Conservation (phyloP, 2,329 filamentous ascomycete species). For the Cucurbitaria berberidis region DNA sequence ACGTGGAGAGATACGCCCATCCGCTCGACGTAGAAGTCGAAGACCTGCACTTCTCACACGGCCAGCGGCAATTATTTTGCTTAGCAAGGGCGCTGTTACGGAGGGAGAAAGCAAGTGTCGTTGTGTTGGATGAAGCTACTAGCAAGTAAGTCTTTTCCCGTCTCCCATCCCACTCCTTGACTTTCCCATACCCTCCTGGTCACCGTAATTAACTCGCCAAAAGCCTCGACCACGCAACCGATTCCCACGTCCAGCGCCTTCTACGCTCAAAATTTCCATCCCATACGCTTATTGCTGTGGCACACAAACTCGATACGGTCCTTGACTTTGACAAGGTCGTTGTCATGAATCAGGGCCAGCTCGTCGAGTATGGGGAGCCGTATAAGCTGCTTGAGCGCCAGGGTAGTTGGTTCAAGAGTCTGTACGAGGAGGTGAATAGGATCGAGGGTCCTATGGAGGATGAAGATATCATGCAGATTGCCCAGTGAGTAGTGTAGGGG, state of each 20-base stretch:
- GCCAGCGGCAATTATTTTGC: conserved; percentile 69
- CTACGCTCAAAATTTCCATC: conserved; percentile 60
- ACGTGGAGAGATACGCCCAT: conserved; percentile 39
- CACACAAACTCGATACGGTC: conserved; percentile 63
- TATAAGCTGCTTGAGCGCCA: conserved; percentile 36
- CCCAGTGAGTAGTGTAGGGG: neutral
- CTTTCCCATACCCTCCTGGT: neutral
- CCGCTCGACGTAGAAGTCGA: conserved; percentile 41
- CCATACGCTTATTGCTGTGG: conserved; percentile 66
- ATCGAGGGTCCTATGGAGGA: conserved; percentile 2
- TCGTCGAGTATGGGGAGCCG: conserved; percentile 53
- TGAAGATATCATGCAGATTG: neutral
- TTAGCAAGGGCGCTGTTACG: conserved; percentile 64
- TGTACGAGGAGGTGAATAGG: conserved; percentile 32
- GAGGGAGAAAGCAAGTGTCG: conserved; percentile 29
- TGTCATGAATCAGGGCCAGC: conserved; percentile 57
- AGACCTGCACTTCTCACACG: conserved; percentile 47
- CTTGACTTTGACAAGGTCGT: conserved; percentile 60
- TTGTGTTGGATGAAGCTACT: conserved; percentile 45
- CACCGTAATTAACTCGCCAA: conserved; percentile 5
- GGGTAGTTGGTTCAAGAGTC: conserved; percentile 40
- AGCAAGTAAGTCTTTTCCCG: conserved; percentile 32
- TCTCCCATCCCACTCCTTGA: neutral
- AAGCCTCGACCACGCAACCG: conserved; percentile 64
- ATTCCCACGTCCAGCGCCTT: conserved; percentile 63